Evolutionary conservation across 2,329 filamentous ascomycete genomes (phyloP).

Genomic region (Hypoxylon sp.): DNA sequence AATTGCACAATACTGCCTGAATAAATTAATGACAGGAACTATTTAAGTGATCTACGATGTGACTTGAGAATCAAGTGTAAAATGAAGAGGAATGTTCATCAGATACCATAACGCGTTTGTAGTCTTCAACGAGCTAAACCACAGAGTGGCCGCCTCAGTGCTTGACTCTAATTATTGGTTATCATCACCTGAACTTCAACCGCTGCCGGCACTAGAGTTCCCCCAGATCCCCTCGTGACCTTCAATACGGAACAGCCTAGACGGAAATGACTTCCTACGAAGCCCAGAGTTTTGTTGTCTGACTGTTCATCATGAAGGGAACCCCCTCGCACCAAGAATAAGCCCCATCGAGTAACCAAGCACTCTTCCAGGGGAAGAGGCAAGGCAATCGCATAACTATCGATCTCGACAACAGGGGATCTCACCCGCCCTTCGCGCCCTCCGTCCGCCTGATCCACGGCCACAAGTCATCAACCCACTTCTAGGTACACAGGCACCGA

Average conservation of each 20-base stretch:
- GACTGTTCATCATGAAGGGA: conserved; percentile 53
- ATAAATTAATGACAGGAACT: background rate
- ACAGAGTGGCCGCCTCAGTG: conserved; percentile 77
- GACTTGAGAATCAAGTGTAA: background rate
- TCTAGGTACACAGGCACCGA: conserved; percentile 41
- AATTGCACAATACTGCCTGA: conserved; percentile 16
- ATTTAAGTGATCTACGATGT: background rate
- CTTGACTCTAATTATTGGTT: conserved; percentile 97
- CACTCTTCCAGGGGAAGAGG: conserved; percentile 55
- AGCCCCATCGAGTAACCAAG: conserved; percentile 99
- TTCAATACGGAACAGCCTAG: conserved; percentile 40
- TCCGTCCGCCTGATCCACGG: conserved; percentile 57
- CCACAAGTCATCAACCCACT: conserved; percentile 49
- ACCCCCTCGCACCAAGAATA: conserved; percentile 99
- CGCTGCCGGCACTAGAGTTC: background rate
- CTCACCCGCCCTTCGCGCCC: conserved; percentile 67
- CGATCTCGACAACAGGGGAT: conserved; percentile 86
- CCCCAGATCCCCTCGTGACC: conserved; percentile 31
- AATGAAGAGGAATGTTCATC: conserved; percentile 56
- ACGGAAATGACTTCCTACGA: conserved; percentile 50
- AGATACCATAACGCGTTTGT: conserved; percentile 66
- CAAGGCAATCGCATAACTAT: conserved; percentile 98
- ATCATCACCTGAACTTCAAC: conserved; percentile 86
- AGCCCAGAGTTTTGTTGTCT: conserved; percentile 56
- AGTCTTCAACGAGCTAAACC: conserved; percentile 63